Evolutionary conservation across 768 basidiomycete species (phyloP).

Genomic region (Daedalea quercina): DNA sequence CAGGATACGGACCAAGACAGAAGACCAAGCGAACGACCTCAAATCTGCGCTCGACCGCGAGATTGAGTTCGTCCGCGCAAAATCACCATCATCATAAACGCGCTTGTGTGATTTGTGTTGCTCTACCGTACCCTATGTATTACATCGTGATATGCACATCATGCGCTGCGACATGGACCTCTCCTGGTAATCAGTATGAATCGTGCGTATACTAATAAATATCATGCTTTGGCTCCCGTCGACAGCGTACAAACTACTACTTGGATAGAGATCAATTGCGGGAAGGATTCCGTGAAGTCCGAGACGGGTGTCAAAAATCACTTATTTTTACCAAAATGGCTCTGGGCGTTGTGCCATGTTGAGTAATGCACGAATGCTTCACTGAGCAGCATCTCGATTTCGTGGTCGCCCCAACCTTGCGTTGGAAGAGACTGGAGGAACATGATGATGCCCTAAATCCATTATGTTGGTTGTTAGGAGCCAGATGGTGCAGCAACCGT

Average conservation of each 20-base stretch:
- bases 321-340: constrained; percentile 59
- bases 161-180: background rate
- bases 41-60: constrained; percentile 59
- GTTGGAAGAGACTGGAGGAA: constrained; percentile 92
- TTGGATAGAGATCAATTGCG: background rate
- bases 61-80: constrained; percentile 35
- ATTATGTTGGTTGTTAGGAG: background rate
- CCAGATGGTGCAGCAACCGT: constrained; percentile 10
- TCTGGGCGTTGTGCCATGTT: constrained; percentile 90
- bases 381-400: constrained; percentile 90
- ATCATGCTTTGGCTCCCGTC: constrained; percentile 3
- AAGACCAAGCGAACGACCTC: constrained; percentile 49
- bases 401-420: constrained; percentile 91
- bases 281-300: background rate
- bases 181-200: constrained; percentile 1
- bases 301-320: background rate
- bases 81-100: constrained; percentile 7
- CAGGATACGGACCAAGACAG: constrained; percentile 53
- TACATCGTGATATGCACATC: background rate
- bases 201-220: constrained; percentile 12
- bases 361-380: constrained; percentile 94
- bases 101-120: background rate
- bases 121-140: background rate
- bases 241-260: background rate
- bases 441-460: constrained; percentile 98